Evolutionary conservation across 2,329 filamentous ascomycete species (phyloP).

Genomic region (Didymosphaeria variabile): DNA sequence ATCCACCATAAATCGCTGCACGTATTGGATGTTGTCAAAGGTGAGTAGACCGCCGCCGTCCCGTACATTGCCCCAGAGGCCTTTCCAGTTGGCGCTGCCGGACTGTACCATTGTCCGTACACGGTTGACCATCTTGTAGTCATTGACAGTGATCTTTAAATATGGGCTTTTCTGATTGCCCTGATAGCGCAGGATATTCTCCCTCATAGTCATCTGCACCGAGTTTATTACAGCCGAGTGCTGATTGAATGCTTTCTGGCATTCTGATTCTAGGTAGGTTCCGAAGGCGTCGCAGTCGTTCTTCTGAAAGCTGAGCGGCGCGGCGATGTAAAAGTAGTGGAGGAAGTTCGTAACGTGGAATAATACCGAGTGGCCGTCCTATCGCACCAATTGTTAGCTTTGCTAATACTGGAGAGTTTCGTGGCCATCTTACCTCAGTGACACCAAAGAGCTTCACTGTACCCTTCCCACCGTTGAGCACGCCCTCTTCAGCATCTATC

Average conservation of each 20-base stretch:
- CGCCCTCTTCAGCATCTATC: slow-evolving; percentile 94
- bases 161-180: slow-evolving; percentile 93
- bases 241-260: slow-evolving; percentile 65
- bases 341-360: slow-evolving; percentile 95
- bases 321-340: slow-evolving; percentile 94
- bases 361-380: slow-evolving; percentile 86
- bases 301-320: slow-evolving; percentile 81
- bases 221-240: slow-evolving; percentile 79
- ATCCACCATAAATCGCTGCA: slow-evolving; percentile 97
- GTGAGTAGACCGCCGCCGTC: slow-evolving; percentile 79
- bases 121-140: slow-evolving; percentile 82
- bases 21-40: slow-evolving; percentile 95
- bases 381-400: slow-evolving; percentile 22
- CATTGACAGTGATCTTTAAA: slow-evolving; percentile 90
- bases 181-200: slow-evolving; percentile 94
- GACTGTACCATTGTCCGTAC: slow-evolving; percentile 79
- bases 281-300: slow-evolving; percentile 82
- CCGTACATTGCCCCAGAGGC: slow-evolving; percentile 72
- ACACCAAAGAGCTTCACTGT: slow-evolving; percentile 95
- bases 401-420: not conserved
- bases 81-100: slow-evolving; percentile 85
- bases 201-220: slow-evolving; percentile 81
- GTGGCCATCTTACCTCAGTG: slow-evolving; percentile 67
- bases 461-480: slow-evolving; percentile 75
- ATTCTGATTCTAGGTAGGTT: slow-evolving; percentile 78